A percentile compares a stretch with the other conserved stretches of the same genome.
Evolutionary conservation across 176 grass and related monocot genomes (phyloP).

Genomic region (Ensete ventricosum): DNA sequence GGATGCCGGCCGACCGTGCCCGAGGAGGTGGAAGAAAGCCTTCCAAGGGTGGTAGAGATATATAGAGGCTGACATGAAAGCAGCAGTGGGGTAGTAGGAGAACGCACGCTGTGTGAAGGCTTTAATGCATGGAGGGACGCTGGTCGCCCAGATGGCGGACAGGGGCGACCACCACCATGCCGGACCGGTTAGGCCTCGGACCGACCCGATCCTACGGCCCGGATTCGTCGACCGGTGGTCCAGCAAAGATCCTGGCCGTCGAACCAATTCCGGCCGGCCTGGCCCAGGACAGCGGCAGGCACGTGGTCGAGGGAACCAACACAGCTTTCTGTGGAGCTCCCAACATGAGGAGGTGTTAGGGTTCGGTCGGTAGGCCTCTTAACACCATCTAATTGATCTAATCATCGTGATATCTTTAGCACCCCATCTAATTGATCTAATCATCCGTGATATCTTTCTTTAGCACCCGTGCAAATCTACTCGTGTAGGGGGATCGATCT

Average conservation of each 20-base stretch:
- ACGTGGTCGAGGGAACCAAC: neutral
- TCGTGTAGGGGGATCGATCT: too few relatives aligned
- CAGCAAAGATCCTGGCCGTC: neutral
- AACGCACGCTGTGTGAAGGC: too few relatives aligned
- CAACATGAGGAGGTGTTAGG: neutral
- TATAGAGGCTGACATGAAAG: neutral
- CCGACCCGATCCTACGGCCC: neutral
- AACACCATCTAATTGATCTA: too few relatives aligned
- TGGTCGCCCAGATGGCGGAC: neutral
- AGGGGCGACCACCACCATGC: neutral
- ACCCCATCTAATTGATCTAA: too few relatives aligned
- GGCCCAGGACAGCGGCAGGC: neutral
- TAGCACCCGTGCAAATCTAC: too few relatives aligned
- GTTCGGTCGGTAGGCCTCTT: neutral
- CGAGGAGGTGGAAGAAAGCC: neutral
- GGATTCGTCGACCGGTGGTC: neutral
- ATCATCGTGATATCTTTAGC: too few relatives aligned
- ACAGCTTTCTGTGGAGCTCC: neutral
- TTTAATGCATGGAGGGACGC: neutral
- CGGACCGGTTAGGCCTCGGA: neutral
- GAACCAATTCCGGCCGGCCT: neutral
- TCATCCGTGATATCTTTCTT: too few relatives aligned
- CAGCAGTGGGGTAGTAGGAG: too few relatives aligned
- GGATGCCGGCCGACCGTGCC: neutral
- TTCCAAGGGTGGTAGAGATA: neutral